These are phyloP conservation scores for Spinellus fusiger DNA, from an alignment of 192 early-diverging fungal species.

Conservation along the genomic window DNA sequence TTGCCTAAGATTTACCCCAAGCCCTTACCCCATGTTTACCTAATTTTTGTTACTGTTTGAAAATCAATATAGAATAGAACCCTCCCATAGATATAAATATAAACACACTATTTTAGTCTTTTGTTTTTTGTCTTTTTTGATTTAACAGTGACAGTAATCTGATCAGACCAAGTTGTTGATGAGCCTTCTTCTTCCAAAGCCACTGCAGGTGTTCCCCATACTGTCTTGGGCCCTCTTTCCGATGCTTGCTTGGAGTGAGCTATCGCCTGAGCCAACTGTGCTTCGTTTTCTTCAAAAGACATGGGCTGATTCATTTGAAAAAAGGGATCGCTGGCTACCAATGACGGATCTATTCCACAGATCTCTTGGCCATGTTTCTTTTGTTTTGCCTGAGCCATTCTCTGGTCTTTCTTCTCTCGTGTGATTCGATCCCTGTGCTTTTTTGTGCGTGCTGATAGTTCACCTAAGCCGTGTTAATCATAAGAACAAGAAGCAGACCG, in stretches of 20 bases:
- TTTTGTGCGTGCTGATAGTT: slow-evolving; percentile 5
- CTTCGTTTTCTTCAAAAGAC: slow-evolving; percentile 14
- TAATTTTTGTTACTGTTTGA: too few relatives aligned
- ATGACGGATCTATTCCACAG: not conserved
- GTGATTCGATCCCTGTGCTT: slow-evolving; percentile 16
- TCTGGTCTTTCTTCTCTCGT: slow-evolving; percentile 14
- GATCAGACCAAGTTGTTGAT: slow-evolving; percentile 18
- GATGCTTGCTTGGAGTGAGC: not conserved
- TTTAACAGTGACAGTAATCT: slow-evolving; percentile 16
- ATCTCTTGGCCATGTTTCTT: not conserved
- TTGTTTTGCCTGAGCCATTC: slow-evolving; percentile 4
- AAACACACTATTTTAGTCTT: too few relatives aligned
- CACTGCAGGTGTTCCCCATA: slow-evolving; percentile 20
- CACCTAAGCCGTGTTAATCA: slow-evolving; percentile 21
- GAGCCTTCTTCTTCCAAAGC: not conserved
- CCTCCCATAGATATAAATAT: too few relatives aligned
- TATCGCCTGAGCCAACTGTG: slow-evolving; percentile 8
- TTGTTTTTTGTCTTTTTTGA: slow-evolving; percentile 20
- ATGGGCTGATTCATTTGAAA: slow-evolving; percentile 22
- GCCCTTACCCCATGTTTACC: too few relatives aligned
- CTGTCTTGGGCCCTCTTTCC: not conserved
- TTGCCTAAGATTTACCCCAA: not conserved
- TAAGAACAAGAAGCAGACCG: not conserved
- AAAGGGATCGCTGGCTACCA: slow-evolving; percentile 19
- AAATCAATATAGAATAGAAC: too few relatives aligned